Base-by-base conservation (phyloP, 345 rosid species). In the Geranium rotundifolium region DNA sequence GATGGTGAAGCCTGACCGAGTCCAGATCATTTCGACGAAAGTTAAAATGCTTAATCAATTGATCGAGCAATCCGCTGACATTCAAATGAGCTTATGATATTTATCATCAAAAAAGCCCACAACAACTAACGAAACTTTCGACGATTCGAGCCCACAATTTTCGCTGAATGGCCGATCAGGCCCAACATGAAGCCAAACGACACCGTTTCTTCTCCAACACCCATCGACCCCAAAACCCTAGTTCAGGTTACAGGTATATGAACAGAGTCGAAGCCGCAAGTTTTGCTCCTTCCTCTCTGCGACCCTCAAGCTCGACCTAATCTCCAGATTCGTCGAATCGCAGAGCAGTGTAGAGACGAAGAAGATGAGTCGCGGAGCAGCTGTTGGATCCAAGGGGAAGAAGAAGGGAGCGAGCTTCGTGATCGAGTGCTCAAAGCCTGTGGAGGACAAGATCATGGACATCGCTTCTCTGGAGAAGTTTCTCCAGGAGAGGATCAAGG, bases 401-500 rank as follows among this genome's bases (percentile, higher is more conserved):
- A 79, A 79, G 82, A 75, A 79, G 67, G 77, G 77, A 9, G 82
- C 67, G 50, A 72, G 75, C n/a, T 75, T 75, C 73, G 72, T 68
- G 20, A 70, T 79, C 64, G 82, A 79, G 64, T 79, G 82, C 69
- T 55, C 75, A 1, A 79, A 79, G 75, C 82, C 82, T 23, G 79
- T 79, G 54, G 77, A 79, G 67, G 77, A 75, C 54, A 75, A 79
- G 73, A 78, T 77, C 63, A 79, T 79, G 82, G 82, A 79, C 67
- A 70, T 79, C 54, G 80, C 78, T 58, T 79, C 83, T 3, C 80
- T 79, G n/a, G 83, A 79, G 54, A 79, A 79, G 65, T 79, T 79
- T 68, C 80, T 79, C 61, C 83, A 79, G 71, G 83, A 79, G 63
- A 69, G 83, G 37, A 79, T 79, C 74, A 79, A 79, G 74, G n/a